Base-by-base conservation (phyloP, 257 asterid species). In the Salvia hispanica region DNA sequence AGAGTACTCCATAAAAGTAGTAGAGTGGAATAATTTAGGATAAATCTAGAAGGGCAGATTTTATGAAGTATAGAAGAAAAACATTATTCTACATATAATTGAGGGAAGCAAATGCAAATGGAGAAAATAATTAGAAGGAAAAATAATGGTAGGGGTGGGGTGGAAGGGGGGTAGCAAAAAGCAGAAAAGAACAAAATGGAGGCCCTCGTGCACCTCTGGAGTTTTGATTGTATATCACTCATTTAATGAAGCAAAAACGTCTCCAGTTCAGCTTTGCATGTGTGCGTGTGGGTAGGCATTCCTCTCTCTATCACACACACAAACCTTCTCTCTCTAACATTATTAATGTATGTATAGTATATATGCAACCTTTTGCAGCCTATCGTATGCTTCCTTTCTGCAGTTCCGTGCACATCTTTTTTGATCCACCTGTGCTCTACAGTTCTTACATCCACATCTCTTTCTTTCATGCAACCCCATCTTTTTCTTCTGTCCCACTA, bases 171-270 rank as follows among this genome's bases (percentile, higher is more conserved):
- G 5, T 58, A 70, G 76, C 58, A 58, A 76, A 79, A 75, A 74
- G 83, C 81, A 78, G 75, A 85, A 79, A 73, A 80, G 56, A 77
- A 82, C 94, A 82, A 90, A 87, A 81, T 62, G 85, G 79, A 84
- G 88, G 88, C 82, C 89, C 95, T 84, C 88, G 93, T 84, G 97
- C 84, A 79, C 75, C 82, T 86, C 91, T 82, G 85, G 83, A 77
- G 67, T 66, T 74, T 81, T 79, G 69, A 81, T 72, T 78, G 79
- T 80, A 75, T 77, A 83, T 85, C 86, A 73, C 87, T 69, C 85
- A 81, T 71, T 83, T 71, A 87, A 81, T 89, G 90, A 80, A 84
- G 77, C 84, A 72, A 70, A 58, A 21, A 69, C 74, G 62, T 66
- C 73, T 77, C 69, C 81, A 68, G 80, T 76, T 77, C 66, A 75